Evolutionary conservation across 192 early-diverging fungal species (phyloP).

Genomic region (Obelidium mucronatum): DNA sequence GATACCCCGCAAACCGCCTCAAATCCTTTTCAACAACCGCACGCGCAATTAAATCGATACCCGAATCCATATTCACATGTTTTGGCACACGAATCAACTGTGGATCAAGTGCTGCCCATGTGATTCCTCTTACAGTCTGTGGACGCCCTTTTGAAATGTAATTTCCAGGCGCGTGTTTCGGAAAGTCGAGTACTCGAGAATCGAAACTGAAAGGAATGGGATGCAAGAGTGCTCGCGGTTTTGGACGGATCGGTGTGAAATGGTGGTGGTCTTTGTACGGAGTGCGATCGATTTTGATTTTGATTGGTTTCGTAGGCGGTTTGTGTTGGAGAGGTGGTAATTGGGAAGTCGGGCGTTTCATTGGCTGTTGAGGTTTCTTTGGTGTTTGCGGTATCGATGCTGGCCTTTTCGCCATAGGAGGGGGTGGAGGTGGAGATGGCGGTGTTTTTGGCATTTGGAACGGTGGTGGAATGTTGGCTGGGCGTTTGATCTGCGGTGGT

Average conservation of each 20-base stretch:
- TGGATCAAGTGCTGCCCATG: neutral
- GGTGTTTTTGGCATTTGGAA: neutral
- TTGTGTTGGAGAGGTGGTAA: neutral
- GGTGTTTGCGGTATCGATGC: neutral
- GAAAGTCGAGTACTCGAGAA: neutral
- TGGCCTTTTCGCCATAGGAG: neutral
- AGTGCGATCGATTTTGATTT: neutral
- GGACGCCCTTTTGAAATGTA: neutral
- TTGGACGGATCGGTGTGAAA: neutral
- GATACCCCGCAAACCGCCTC: neutral
- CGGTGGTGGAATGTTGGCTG: neutral
- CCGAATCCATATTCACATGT: neutral
- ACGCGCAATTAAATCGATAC: neutral
- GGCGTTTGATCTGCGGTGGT: neutral
- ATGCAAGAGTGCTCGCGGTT: neutral
- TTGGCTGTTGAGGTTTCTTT: neutral
- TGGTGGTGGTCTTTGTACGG: neutral
- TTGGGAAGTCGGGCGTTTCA: neutral
- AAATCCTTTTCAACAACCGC: neutral
- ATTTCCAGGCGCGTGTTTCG: neutral
- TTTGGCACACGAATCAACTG: neutral
- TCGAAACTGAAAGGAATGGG: neutral
- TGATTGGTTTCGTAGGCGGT: neutral
- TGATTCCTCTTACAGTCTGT: neutral
- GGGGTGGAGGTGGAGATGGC: neutral